Conservation (phyloP, 2,329 filamentous ascomycete genomes). For the Diaporthe sp. region DNA sequence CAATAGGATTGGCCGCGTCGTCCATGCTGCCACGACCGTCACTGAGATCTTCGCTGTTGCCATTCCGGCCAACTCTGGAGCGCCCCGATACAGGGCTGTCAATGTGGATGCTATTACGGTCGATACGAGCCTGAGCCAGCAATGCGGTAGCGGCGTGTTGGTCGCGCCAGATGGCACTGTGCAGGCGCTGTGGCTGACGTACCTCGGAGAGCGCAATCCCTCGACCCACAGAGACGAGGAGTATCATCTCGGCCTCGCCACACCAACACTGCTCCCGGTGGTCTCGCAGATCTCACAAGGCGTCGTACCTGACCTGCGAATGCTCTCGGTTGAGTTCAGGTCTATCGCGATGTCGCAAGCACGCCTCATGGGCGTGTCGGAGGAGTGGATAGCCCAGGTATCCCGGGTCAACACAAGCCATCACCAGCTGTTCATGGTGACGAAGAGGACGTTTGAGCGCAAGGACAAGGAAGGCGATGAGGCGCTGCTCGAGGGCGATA, state of each 20-base stretch:
- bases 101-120: slow-evolving; percentile 98
- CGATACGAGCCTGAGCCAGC: slow-evolving; percentile 89
- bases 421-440: slow-evolving; percentile 98
- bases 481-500: slow-evolving; percentile 88
- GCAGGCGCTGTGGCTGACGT: slow-evolving; percentile 96
- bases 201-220: slow-evolving; percentile 78
- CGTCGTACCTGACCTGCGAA: slow-evolving; percentile 83
- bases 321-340: slow-evolving; percentile 94
- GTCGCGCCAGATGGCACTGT: slow-evolving; percentile 91
- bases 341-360: slow-evolving; percentile 97
- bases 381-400: slow-evolving; percentile 92
- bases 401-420: slow-evolving; percentile 87
- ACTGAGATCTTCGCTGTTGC: slow-evolving; percentile 98
- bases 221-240: slow-evolving; percentile 68
- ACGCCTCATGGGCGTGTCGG: slow-evolving; percentile 95
- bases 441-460: slow-evolving; percentile 78
- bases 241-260: slow-evolving; percentile 93
- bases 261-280: slow-evolving; percentile 90
- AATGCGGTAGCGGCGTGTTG: slow-evolving; percentile 94
- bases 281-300: slow-evolving; percentile 87
- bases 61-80: slow-evolving; percentile 88
- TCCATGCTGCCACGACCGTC: slow-evolving; percentile 92
- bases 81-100: slow-evolving; percentile 92
- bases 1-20: slow-evolving; percentile 93
- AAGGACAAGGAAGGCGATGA: slow-evolving; percentile 57